Percentiles rank a stretch among this genome's conserved stretches.
These are phyloP conservation scores for Hyphodiscus sp. DNA, from an alignment of 2,329 filamentous ascomycete genomes.

Conservation along the genomic window DNA sequence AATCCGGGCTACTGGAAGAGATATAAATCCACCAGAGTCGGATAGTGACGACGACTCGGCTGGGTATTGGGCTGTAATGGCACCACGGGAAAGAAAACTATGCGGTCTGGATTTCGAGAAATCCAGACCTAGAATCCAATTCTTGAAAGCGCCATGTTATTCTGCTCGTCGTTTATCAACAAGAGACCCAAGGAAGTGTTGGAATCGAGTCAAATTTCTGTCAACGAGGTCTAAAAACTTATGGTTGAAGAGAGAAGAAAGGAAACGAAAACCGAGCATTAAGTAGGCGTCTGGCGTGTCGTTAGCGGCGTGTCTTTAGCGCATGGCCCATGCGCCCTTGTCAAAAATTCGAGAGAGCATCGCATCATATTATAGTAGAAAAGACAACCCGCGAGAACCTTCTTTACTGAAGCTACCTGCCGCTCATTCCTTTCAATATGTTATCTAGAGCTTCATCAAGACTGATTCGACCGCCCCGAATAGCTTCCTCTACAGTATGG, in stretches of 20 bases:
- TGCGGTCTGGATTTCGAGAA: slow-evolving; percentile 19
- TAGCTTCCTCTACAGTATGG: slow-evolving; percentile 35
- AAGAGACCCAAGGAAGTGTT: slow-evolving; percentile 41
- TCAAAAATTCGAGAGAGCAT: neutral
- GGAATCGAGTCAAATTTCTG: slow-evolving; percentile 54
- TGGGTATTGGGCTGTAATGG: slow-evolving; percentile 20
- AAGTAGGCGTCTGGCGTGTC: neutral
- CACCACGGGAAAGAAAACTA: slow-evolving; percentile 30
- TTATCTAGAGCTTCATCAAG: slow-evolving; percentile 26
- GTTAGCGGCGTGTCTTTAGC: neutral
- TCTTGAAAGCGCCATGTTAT: slow-evolving; percentile 32
- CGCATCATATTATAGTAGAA: neutral
- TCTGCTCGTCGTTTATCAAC: slow-evolving; percentile 50
- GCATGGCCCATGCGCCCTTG: neutral
- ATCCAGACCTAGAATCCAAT: slow-evolving; percentile 29
- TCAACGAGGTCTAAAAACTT: slow-evolving; percentile 45
- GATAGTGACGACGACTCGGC: neutral
- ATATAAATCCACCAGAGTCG: neutral
- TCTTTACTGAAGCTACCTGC: slow-evolving; percentile 26
- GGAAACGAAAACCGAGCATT: slow-evolving; percentile 12
- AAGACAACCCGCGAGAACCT: slow-evolving; percentile 12
- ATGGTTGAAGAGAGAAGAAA: slow-evolving; percentile 37
- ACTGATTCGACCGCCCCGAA: slow-evolving; percentile 26
- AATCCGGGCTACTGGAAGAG: slow-evolving; percentile 5
- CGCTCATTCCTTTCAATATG: slow-evolving; percentile 21